Evolutionary conservation across 176 grass and related monocot genomes (phyloP), one percentile per base, ranked within the genome.

Genomic region (Triticum urartu): DNA sequence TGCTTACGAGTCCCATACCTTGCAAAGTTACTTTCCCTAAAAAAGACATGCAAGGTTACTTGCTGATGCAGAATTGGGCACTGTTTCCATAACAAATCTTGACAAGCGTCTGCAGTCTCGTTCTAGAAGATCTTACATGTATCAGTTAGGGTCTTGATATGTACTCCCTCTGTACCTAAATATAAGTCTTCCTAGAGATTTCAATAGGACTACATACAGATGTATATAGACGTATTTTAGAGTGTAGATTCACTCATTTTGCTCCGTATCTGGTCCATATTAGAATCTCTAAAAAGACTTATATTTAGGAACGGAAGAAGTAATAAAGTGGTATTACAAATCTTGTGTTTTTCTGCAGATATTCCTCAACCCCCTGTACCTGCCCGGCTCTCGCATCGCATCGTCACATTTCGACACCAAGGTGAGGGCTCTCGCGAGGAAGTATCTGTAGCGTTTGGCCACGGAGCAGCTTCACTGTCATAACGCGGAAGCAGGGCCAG

Each of bases 351-450:
- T 5, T 61, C 38, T 85, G 84, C 85, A 98, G 95, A 95, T 95
- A 78, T 88, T 98, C 68, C 82, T 98, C 35, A 98, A 93, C 85
- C 93, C 93, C 0, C 93, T 98, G 3, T 95, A 92, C 70, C 78
- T 98, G 61, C 89, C 95, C 18, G 91, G 93, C 14, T 98, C 95
- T 42, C 93, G 93, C 79, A 95, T 98, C 71, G 77, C 91, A 38
- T 98, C 95, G 5, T 95, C 93, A 3, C 93, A 95, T 90, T 98
- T 95, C 67, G 93, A 95, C 72, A 98, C 95, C 62, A 98, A 95
- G 83, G 93, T 98, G 47, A 91, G 93, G 86, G 93, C 91, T 47
- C 88, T 95, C 6, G 93, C 95, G 28, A 95, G 95, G 78, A 98
- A 93, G 73, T 95, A 95, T 86, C 75, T 95, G 24, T 98, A 94